Percentiles rank a stretch among this genome's conserved stretches.
Evolutionary conservation across 169 alveolate species (phyloP).

Genomic region (Perkinsus olseni): DNA sequence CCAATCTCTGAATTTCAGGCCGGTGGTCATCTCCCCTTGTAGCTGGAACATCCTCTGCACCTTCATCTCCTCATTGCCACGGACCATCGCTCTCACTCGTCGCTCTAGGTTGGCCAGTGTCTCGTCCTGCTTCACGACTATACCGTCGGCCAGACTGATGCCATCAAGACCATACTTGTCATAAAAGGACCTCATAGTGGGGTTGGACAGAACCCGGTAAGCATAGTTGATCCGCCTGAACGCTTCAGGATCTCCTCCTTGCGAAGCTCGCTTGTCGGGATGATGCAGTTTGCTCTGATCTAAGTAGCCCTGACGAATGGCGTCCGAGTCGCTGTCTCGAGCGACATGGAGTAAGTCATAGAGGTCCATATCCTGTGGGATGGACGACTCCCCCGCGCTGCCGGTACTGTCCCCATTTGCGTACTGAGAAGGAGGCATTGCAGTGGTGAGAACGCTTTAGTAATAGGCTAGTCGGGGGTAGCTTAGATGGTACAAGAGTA

Average conservation of each 20-base stretch:
- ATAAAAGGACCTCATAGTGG: background rate
- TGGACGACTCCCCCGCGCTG: background rate
- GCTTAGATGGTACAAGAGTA: background rate
- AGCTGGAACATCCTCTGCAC: background rate
- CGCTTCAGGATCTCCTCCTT: background rate
- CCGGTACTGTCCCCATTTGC: background rate
- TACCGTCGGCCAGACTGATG: background rate
- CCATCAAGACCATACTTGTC: background rate
- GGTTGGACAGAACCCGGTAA: background rate
- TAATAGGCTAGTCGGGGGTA: background rate
- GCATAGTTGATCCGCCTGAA: background rate
- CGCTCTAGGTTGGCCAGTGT: background rate
- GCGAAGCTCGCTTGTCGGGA: background rate
- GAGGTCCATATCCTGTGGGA: background rate
- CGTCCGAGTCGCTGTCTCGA: background rate
- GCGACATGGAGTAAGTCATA: background rate
- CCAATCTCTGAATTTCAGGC: background rate
- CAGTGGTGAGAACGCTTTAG: background rate
- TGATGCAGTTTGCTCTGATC: background rate
- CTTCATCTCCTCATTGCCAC: background rate
- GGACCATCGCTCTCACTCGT: background rate
- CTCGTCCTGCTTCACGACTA: background rate
- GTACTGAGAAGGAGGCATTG: background rate
- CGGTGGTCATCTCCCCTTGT: background rate
- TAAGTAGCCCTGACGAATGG: background rate